Evolutionary conservation across 345 rosid species (phyloP).

Genomic region (Dipteronia sinensis): DNA sequence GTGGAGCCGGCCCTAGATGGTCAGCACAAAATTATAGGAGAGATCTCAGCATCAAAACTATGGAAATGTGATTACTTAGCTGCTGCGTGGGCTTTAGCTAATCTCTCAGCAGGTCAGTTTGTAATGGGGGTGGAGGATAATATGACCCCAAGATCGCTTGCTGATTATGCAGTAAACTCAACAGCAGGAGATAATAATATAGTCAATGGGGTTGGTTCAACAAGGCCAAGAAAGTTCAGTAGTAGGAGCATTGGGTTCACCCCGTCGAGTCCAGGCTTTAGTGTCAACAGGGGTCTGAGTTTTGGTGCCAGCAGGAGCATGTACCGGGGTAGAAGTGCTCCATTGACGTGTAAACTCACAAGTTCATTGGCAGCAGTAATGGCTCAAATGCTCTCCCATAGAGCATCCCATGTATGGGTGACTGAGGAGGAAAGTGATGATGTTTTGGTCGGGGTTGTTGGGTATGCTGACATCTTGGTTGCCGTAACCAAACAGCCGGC

Average conservation of each 20-base stretch:
- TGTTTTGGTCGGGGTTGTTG: constrained; percentile 78
- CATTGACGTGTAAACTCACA: constrained; percentile 80
- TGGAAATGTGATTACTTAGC: constrained; percentile 95
- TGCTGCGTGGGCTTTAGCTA: constrained; percentile 95
- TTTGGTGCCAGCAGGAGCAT: constrained; percentile 69
- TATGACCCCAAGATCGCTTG: constrained; percentile 57
- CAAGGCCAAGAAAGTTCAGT: constrained; percentile 74
- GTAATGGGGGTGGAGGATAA: constrained; percentile 97
- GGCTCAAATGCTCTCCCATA: constrained; percentile 98
- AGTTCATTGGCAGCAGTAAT: constrained; percentile 94
- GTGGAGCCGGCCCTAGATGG: constrained; percentile 66
- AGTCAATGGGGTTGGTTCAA: constrained; percentile 33
- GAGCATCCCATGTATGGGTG: constrained; percentile 97
- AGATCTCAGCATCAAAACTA: constrained; percentile 86
- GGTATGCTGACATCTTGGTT: constrained; percentile 77
- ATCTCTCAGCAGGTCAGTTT: constrained; percentile 89
- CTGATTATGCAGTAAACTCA: constrained; percentile 54
- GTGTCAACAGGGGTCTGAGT: constrained; percentile 41
- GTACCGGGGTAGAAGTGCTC: constrained; percentile 94
- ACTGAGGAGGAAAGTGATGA: constrained; percentile 80
- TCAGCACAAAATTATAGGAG: constrained; percentile 74
- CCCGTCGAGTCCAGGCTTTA: constrained; percentile 32
- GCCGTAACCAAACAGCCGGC: constrained; percentile 80
- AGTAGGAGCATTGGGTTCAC: constrained; percentile 91
- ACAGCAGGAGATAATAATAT: constrained; percentile 34